Conservation (phyloP, 495 filamentous ascomycete species). For the Xylaria palmicola region DNA sequence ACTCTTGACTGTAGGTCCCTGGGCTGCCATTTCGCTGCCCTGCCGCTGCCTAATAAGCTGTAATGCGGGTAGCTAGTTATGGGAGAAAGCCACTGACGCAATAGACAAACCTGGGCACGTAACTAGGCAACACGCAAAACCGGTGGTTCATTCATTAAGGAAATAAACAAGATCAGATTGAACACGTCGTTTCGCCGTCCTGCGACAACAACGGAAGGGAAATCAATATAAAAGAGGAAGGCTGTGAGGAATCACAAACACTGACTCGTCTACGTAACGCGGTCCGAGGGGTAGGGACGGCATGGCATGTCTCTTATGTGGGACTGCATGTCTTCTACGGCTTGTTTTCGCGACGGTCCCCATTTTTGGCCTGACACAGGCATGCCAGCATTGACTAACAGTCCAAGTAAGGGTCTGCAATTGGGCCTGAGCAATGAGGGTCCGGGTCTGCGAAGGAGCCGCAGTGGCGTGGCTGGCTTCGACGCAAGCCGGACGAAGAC, state of each 20-base stretch:
- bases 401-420: too few species aligned
- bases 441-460: too few species aligned
- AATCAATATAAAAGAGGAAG: background rate
- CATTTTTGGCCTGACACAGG: background rate
- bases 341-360: background rate
- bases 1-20: background rate
- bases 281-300: background rate
- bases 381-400: background rate
- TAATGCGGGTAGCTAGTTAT: too few species aligned
- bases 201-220: background rate
- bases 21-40: conserved; percentile 1
- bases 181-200: too few species aligned
- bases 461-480: background rate
- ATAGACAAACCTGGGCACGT: too few species aligned
- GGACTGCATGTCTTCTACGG: background rate
- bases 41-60: background rate
- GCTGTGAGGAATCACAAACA: background rate
- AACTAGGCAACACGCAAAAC: too few species aligned
- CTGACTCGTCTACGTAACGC: background rate
- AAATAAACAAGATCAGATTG: background rate
- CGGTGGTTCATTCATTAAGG: too few species aligned
- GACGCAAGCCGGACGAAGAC: too few species aligned
- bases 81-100: background rate
- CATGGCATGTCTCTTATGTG: conserved; percentile 5
- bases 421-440: too few species aligned